phyloP scores from a whole-genome alignment of 2,329 filamentous ascomycete species.

The Emydomyces testavorans region DNA sequence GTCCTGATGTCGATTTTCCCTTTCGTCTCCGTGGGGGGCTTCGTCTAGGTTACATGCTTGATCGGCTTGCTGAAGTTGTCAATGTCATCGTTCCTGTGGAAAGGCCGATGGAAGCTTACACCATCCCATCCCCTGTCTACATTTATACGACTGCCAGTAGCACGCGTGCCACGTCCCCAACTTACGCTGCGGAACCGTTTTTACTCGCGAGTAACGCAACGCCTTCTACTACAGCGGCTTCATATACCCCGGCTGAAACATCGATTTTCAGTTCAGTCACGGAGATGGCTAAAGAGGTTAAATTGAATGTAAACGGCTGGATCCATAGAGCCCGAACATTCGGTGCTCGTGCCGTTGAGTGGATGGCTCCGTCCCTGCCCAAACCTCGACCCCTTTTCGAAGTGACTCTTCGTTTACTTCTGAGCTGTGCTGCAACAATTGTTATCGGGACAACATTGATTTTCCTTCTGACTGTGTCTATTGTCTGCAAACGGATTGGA shows the following conservation, averaged over 20 bases:
- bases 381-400: neutral
- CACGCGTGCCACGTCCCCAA: neutral
- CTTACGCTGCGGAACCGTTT: neutral
- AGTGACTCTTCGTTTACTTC: slow-evolving; percentile 1
- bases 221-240: neutral
- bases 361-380: neutral
- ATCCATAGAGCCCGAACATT: neutral
- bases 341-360: neutral
- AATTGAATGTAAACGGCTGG: neutral
- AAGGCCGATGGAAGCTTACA: neutral
- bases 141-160: neutral
- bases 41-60: slow-evolving; percentile 8
- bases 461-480: neutral
- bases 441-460: slow-evolving; percentile 3
- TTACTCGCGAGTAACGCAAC: neutral
- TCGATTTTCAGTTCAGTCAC: neutral
- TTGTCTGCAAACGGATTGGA: neutral
- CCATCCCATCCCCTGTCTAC: neutral
- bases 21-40: slow-evolving; percentile 10
- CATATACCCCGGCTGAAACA: neutral
- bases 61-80: neutral
- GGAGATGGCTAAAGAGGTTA: neutral
- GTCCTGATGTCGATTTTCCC: slow-evolving; percentile 7
- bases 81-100: neutral
- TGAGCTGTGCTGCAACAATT: neutral